A percentile compares a stretch with the other conserved stretches of the same genome.
Evolutionary conservation across 1,284 basidiomycete genomes (phyloP).

Genomic region (Trichosporon faecale): DNA sequence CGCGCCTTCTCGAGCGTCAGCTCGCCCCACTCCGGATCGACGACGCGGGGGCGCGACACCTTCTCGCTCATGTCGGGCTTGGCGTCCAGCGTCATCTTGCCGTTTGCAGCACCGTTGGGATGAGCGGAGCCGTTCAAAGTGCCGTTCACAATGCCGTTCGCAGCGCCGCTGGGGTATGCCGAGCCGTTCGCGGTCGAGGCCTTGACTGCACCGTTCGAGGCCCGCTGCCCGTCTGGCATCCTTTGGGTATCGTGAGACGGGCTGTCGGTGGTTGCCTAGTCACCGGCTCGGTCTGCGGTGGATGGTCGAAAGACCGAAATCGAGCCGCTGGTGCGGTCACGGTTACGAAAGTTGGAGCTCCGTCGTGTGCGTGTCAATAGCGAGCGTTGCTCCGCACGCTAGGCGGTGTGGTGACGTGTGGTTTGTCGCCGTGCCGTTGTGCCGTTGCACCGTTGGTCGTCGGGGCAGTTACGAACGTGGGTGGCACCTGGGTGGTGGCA

Average conservation of each 20-base stretch:
- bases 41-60: not conserved
- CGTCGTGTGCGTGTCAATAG: not conserved
- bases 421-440: not conserved
- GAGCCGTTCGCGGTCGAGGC: not conserved
- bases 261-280: too few relatives aligned
- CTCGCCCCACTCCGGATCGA: slow-evolving; percentile 20
- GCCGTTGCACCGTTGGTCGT: not conserved
- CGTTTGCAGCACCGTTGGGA: not conserved
- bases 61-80: not conserved
- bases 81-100: not conserved
- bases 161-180: not conserved
- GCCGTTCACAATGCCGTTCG: too few relatives aligned
- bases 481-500: slow-evolving; percentile 10
- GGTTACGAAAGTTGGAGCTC: not conserved
- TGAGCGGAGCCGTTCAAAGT: not conserved
- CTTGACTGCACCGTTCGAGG: not conserved
- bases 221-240: slow-evolving; percentile 3
- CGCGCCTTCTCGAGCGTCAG: slow-evolving; percentile 11
- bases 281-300: not conserved
- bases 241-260: not conserved
- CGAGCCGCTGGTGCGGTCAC: not conserved
- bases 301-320: not conserved
- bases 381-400: too few relatives aligned
- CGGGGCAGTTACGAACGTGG: not conserved
- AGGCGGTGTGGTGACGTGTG: not conserved